Evolutionary conservation across 768 basidiomycete genomes (phyloP).

Genomic region (Agaricus sinodeliciosus): DNA sequence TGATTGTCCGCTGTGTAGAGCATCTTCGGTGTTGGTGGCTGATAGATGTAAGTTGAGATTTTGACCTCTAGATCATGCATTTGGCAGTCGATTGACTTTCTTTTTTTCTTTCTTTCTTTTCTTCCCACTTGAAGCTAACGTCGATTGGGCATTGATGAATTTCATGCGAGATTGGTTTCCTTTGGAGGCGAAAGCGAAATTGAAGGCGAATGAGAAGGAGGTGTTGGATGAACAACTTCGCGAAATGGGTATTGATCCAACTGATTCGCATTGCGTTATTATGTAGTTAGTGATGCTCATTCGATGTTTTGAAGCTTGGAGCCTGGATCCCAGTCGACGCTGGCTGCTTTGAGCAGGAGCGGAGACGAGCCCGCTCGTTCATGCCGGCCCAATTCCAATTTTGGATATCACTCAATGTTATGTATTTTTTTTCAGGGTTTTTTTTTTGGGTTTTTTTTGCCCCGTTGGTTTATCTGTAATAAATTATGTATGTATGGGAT

Average conservation of each 20-base stretch:
- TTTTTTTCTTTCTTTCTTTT: not conserved
- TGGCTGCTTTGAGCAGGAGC: no score
- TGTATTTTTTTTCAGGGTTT: no score
- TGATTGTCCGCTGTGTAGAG: slow-evolving; percentile 82
- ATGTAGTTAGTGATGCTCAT: slow-evolving; percentile 24
- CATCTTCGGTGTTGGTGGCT: slow-evolving; percentile 69
- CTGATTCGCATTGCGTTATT: slow-evolving; percentile 30
- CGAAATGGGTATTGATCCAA: slow-evolving; percentile 54
- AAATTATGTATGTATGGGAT: no score
- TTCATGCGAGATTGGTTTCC: slow-evolving; percentile 96
- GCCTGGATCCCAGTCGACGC: no score
- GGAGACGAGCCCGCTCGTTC: no score
- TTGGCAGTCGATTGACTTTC: not conserved
- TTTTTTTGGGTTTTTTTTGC: no score
- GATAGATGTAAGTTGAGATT: slow-evolving; percentile 57
- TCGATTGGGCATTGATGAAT: slow-evolving; percentile 73
- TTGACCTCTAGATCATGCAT: not conserved
- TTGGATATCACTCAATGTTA: no score
- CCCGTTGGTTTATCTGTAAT: no score
- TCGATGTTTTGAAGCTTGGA: slow-evolving; percentile 2
- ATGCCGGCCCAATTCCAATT: no score
- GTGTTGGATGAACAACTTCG: slow-evolving; percentile 60
- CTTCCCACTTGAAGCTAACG: slow-evolving; percentile 44
- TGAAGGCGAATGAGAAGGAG: slow-evolving; percentile 70
- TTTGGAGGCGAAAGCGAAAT: slow-evolving; percentile 67